A percentile compares a stretch with the other conserved stretches of the same genome.
Evolutionary conservation across 23 red algal species (phyloP).

Genomic region (Gracilaria caudata): DNA sequence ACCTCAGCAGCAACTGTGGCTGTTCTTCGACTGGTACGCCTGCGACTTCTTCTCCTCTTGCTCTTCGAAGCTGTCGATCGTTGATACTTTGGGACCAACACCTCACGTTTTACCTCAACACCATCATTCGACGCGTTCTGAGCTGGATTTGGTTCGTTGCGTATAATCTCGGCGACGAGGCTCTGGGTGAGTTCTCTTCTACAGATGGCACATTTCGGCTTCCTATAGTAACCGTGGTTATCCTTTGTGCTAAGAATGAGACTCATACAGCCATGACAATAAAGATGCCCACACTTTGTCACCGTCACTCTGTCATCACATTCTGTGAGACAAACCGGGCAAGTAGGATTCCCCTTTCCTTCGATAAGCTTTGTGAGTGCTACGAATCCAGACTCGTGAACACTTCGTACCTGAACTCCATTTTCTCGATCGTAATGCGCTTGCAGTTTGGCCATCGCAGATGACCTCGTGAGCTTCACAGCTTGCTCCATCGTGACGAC

Average conservation of each 20-base stretch:
- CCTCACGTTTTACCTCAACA: background rate
- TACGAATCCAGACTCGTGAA: conserved; percentile 59
- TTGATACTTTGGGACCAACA: background rate
- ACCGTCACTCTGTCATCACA: conserved; percentile 49
- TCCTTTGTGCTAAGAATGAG: conserved; percentile 46
- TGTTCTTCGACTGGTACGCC: background rate
- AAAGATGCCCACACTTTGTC: conserved; percentile 67
- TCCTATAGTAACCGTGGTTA: conserved; percentile 13
- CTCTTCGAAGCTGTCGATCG: background rate
- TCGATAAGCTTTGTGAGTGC: conserved; percentile 65
- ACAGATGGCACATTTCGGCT: conserved; percentile 49
- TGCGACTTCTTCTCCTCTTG: conserved; percentile 3
- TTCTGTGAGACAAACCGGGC: conserved; percentile 49
- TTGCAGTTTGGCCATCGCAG: conserved; percentile 34
- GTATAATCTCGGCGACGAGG: conserved; percentile 34
- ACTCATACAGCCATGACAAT: conserved; percentile 53
- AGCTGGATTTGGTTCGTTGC: background rate
- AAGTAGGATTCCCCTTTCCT: conserved; percentile 46
- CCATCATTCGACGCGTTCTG: background rate
- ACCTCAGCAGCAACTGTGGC: background rate
- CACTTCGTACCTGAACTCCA: conserved; percentile 1
- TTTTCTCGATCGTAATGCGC: conserved; percentile 28
- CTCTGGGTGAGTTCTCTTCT: conserved; percentile 35
- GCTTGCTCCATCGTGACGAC: conserved; percentile 7
- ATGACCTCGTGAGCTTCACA: background rate